phyloP scores from a whole-genome alignment of 2,329 filamentous ascomycete species.

The Bipolaris bicolor region DNA sequence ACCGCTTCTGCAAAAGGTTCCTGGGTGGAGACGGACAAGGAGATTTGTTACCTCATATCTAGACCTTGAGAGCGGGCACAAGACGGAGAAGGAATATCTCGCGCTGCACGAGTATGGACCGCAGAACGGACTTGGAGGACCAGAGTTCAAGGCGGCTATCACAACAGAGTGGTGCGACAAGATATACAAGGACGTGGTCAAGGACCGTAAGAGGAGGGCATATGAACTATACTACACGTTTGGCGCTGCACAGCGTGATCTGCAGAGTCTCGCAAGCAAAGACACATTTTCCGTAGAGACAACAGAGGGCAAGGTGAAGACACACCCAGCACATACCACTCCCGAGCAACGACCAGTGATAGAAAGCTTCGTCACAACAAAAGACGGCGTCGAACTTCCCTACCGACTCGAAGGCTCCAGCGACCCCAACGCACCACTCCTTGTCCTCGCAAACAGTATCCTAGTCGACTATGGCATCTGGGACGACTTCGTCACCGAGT shows the following conservation, averaged over 20 bases:
- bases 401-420: slow-evolving; percentile 78
- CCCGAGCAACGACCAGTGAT: slow-evolving; percentile 57
- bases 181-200: slow-evolving; percentile 65
- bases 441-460: slow-evolving; percentile 81
- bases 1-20: slow-evolving; percentile 71
- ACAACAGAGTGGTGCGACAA: slow-evolving; percentile 67
- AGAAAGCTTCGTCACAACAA: slow-evolving; percentile 70
- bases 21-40: slow-evolving; percentile 78
- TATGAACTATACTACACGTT: slow-evolving; percentile 83
- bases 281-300: slow-evolving; percentile 57
- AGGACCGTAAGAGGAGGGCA: slow-evolving; percentile 61
- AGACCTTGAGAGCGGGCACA: slow-evolving; percentile 45
- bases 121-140: slow-evolving; percentile 69
- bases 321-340: slow-evolving; percentile 54
- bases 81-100: slow-evolving; percentile 60
- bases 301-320: slow-evolving; percentile 62
- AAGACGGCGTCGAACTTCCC: slow-evolving; percentile 71
- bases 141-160: slow-evolving; percentile 67
- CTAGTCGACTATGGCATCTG: slow-evolving; percentile 81
- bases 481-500: slow-evolving; percentile 72
- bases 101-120: slow-evolving; percentile 75
- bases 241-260: slow-evolving; percentile 73
- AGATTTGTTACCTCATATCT: slow-evolving; percentile 71
- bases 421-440: slow-evolving; percentile 69
- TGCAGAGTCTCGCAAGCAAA: slow-evolving; percentile 62